Conservation (phyloP, 176 grass and related monocot genomes). For the Bolboschoenus planiculmis region DNA sequence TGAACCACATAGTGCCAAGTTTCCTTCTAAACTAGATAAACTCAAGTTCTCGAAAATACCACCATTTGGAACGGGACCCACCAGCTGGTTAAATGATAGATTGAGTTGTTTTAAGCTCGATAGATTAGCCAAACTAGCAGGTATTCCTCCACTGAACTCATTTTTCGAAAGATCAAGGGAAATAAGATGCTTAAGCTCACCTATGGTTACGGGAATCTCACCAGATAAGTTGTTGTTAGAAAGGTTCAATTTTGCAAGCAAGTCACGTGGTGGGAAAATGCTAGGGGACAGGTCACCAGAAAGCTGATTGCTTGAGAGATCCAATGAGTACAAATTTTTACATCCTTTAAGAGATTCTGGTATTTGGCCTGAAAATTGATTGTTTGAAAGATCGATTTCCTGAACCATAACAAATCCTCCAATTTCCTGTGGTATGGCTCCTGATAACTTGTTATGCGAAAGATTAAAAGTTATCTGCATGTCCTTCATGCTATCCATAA, state of each 20-base stretch:
- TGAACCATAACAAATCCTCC: conserved; percentile 65
- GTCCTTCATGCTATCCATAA: conserved; percentile 37
- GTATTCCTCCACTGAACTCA: conserved; percentile 48
- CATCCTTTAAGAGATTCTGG: conserved; percentile 54
- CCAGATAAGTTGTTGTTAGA: conserved; percentile 62
- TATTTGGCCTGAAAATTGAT: conserved; percentile 57
- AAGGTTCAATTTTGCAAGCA: conserved; percentile 60
- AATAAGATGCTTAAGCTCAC: conserved; percentile 28
- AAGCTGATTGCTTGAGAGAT: conserved; percentile 64
- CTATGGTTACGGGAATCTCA: conserved; percentile 42
- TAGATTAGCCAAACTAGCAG: conserved; percentile 46
- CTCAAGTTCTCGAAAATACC: conserved; percentile 60
- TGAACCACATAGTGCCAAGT: conserved; percentile 55
- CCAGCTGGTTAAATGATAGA: conserved; percentile 59
- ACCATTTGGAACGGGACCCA: conserved; percentile 41
- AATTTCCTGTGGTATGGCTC: conserved; percentile 47
- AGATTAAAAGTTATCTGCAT: conserved; percentile 66
- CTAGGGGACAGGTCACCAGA: conserved; percentile 29
- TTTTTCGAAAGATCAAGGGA: conserved; percentile 72
- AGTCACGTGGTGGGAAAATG: conserved; percentile 62
- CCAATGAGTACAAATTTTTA: conserved; percentile 61
- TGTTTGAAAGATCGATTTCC: conserved; percentile 64
- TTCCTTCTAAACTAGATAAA: conserved; percentile 51
- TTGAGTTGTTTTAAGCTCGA: conserved; percentile 48
- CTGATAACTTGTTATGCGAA: conserved; percentile 47